Percentiles rank a stretch among this genome's conserved stretches.
Conservation (phyloP, 2,329 filamentous ascomycete species). For the Calonectria pseudoreteaudii region DNA sequence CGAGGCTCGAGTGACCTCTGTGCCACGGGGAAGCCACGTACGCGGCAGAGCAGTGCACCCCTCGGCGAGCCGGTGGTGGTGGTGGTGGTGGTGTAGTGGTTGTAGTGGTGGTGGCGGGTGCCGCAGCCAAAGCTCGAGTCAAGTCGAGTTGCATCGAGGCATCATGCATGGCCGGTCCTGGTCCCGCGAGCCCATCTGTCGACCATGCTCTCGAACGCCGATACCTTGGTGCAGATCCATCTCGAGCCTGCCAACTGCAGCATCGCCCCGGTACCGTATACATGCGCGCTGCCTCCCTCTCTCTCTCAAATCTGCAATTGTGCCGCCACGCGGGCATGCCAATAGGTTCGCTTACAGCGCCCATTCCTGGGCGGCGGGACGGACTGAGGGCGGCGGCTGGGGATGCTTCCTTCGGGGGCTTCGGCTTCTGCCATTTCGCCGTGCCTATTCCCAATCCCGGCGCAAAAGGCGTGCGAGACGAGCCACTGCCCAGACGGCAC, state of each 20-base stretch:
- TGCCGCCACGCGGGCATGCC: conserved; percentile 9
- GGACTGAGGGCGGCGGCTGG: not conserved
- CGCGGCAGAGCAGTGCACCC: conserved; percentile 25
- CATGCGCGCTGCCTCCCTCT: not conserved
- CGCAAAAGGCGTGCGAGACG: not conserved
- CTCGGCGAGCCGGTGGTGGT: conserved; percentile 27
- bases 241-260: not conserved
- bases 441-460: not conserved
- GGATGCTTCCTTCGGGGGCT: not conserved
- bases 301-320: not conserved
- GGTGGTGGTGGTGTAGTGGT: not conserved
- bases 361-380: conserved; percentile 13
- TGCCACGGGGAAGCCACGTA: conserved; percentile 17
- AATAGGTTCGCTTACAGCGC: conserved; percentile 40
- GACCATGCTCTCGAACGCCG: conserved; percentile 29
- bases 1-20: conserved; percentile 21
- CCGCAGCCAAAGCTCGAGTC: conserved; percentile 13
- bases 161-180: conserved; percentile 18
- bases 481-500: not conserved
- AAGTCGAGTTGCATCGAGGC: not conserved
- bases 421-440: conserved; percentile 1
- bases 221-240: conserved; percentile 28
- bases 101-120: not conserved
- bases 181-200: not conserved
- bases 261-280: not conserved